Evolutionary conservation across 176 grass and related monocot genomes (phyloP).

Genomic region (Carex pumila): DNA sequence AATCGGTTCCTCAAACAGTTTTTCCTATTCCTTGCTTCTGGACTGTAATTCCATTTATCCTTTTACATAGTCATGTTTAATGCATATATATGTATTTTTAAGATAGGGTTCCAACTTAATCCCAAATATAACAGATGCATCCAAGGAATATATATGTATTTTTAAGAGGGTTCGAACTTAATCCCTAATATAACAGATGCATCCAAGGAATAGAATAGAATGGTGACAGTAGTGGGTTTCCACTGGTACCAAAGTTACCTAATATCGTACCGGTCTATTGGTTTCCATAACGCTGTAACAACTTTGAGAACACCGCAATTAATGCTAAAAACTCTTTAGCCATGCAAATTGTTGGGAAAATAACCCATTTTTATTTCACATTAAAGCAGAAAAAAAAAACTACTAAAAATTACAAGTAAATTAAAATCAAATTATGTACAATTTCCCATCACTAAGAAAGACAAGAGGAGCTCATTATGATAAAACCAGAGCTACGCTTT

Average conservation of each 20-base stretch:
- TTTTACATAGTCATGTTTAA: not conserved
- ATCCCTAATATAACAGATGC: not conserved
- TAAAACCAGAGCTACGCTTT: not conserved
- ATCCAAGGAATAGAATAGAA: not conserved
- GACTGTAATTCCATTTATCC: not conserved
- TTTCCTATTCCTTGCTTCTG: not conserved
- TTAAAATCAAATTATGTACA: conserved; percentile 5
- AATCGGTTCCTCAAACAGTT: not conserved
- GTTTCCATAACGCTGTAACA: not conserved
- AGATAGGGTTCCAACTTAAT: not conserved
- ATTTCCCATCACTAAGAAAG: not conserved
- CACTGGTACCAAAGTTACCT: not conserved
- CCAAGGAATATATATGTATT: not conserved
- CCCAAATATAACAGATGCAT: not conserved
- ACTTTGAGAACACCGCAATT: not conserved
- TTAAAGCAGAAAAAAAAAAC: not conserved
- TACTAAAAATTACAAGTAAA: not conserved
- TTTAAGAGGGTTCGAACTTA: not conserved
- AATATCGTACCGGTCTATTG: not conserved
- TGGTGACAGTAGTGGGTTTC: not conserved
- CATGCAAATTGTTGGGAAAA: not conserved
- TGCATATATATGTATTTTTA: not conserved
- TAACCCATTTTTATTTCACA: not conserved
- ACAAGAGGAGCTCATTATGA: conserved; percentile 1
- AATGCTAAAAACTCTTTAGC: not conserved